A percentile compares a stretch with the other conserved stretches of the same genome.
phyloP scores from a whole-genome alignment of 2,329 filamentous ascomycete genomes.

The Epichloe gansuensis region DNA sequence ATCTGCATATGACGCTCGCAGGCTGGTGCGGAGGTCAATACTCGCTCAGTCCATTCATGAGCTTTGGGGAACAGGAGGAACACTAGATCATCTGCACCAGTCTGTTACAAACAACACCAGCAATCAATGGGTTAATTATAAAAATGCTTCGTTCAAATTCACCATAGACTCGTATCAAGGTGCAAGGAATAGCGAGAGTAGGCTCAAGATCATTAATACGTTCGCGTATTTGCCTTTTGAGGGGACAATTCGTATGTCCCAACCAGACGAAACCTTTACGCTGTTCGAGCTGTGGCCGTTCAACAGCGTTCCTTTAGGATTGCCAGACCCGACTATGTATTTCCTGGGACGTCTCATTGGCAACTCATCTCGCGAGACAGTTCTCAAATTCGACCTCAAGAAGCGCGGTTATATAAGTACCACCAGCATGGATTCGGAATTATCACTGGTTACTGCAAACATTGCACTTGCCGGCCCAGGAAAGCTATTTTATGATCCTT shows the following conservation, averaged over 20 bases:
- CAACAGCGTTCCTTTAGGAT: conserved; percentile 33
- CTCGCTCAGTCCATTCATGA: conserved; percentile 76
- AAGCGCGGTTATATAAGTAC: conserved; percentile 89
- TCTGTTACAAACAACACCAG: conserved; percentile 47
- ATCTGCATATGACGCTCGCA: conserved; percentile 50
- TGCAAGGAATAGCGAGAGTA: conserved; percentile 49
- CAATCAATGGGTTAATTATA: conserved; percentile 56
- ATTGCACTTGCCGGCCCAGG: conserved; percentile 72
- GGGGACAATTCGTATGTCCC: conserved; percentile 66
- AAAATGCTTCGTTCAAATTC: conserved; percentile 65
- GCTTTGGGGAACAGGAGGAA: conserved; percentile 67
- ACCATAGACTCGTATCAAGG: conserved; percentile 72
- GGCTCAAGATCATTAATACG: conserved; percentile 66
- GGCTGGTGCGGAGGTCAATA: conserved; percentile 64
- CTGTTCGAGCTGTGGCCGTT: conserved; percentile 73
- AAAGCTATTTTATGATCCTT: conserved; percentile 86
- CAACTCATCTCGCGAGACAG: conserved; percentile 52
- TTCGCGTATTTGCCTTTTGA: conserved; percentile 69
- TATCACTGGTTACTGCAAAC: conserved; percentile 85
- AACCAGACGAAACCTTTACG: conserved; percentile 62
- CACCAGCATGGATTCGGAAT: conserved; percentile 93
- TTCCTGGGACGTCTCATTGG: conserved; percentile 65
- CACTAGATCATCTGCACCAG: conserved; percentile 56
- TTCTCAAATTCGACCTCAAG: conserved; percentile 75
- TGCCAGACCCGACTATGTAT: conserved; percentile 43